These are phyloP conservation scores for Penicillium cinerascens DNA, from an alignment of 495 filamentous ascomycete species.

Conservation along the genomic window DNA sequence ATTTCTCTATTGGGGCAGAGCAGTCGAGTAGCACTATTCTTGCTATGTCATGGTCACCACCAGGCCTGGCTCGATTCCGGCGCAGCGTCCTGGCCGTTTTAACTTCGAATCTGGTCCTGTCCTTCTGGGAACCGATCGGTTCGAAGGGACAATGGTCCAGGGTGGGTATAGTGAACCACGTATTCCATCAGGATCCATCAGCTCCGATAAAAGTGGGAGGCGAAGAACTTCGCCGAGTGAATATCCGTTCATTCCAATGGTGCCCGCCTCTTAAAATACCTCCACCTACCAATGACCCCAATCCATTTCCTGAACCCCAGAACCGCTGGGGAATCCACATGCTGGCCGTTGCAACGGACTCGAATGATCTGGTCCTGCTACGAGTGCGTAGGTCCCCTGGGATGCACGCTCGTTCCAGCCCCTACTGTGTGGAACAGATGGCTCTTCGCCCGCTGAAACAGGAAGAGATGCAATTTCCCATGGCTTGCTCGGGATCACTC, in stretches of 20 bases:
- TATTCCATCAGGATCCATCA: slow-evolving; percentile 23
- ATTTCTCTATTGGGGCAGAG: slow-evolving; percentile 62
- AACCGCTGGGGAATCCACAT: slow-evolving; percentile 43
- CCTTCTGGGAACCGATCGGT: slow-evolving; percentile 43
- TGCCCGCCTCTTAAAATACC: slow-evolving; percentile 32
- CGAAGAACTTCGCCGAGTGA: slow-evolving; percentile 21
- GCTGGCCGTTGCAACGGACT: slow-evolving; percentile 38
- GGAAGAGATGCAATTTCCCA: slow-evolving; percentile 6
- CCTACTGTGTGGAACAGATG: slow-evolving; percentile 26
- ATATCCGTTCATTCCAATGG: slow-evolving; percentile 44
- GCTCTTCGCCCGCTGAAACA: slow-evolving; percentile 17
- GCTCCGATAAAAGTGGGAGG: slow-evolving; percentile 9
- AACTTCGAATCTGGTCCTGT: slow-evolving; percentile 54
- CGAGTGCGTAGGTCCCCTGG: slow-evolving; percentile 9
- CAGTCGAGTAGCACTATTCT: slow-evolving; percentile 53
- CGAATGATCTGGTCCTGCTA: slow-evolving; percentile 39
- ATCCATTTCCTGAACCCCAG: slow-evolving; percentile 14
- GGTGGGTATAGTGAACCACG: slow-evolving; percentile 41
- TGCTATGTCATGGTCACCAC: slow-evolving; percentile 57
- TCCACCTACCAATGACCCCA: neutral
- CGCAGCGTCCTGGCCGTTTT: slow-evolving; percentile 57
- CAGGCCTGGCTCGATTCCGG: slow-evolving; percentile 55
- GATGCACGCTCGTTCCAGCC: neutral
- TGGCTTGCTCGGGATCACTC: slow-evolving; percentile 25
- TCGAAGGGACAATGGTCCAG: slow-evolving; percentile 41